Evolutionary conservation across 176 grass and related monocot species (phyloP), one percentile per base, ranked within the genome.

Genomic region (Juncus effusus): DNA sequence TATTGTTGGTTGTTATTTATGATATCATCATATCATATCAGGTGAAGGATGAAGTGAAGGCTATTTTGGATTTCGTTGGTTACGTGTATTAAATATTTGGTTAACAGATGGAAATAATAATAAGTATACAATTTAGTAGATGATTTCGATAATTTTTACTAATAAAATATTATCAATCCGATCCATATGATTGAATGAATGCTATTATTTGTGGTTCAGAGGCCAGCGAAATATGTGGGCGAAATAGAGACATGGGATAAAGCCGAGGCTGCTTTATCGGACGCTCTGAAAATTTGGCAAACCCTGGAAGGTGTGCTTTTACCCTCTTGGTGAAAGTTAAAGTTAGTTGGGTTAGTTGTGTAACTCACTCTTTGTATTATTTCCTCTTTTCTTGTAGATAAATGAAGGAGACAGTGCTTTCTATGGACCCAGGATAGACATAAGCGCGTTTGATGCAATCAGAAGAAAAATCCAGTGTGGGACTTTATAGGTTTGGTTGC

Each of bases 351-450:
- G 3, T 45, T 45, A n/a, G n/a, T n/a, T n/a, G n/a, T 7, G 42
- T 45, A 45, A 45, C 42, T 69, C 16, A 5, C 6, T 51, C 6
- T 51, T 4, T 4, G 4, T 56, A 4, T 56, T 56, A 56, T 7
- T 35, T 12, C 76, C n/a, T n/a, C n/a, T n/a, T n/a, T n/a, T n/a
- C 67, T n/a, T n/a, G n/a, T 78, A 97, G 94, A 89, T 89, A 66
- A 97, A 92, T 78, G 94, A 97, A 89, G 94, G 88, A 60, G 94
- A 97, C 75, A 88, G 94, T 84, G 94, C 94, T 68, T 97, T 97
- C 65, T 97, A 97, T 44, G 94, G 94, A 51, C 94, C 94, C 2
- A 97, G 92, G 83, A 92, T 97, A 55, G 94, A 97, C 79, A 97
- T 97, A 79, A 88, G 94, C 70, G 94, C 92, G 52, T 97, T 89